Evolutionary conservation across 345 rosid genomes (phyloP).

Genomic region (Dipteronia sinensis): DNA sequence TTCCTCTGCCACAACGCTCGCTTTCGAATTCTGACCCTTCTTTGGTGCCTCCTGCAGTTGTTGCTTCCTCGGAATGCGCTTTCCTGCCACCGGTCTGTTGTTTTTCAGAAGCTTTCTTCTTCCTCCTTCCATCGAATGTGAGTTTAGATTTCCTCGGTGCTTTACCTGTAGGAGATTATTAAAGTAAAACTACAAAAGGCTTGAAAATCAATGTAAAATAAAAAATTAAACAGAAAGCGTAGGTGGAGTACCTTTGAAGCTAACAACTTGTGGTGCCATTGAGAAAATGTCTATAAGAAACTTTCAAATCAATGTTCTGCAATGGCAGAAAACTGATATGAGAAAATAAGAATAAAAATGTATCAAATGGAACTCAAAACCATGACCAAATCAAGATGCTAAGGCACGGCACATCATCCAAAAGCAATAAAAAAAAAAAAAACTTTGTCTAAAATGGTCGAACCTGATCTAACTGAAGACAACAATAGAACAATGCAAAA

Average conservation of each 20-base stretch:
- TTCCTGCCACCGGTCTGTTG: conserved; percentile 25
- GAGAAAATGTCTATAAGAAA: neutral
- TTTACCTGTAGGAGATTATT: conserved; percentile 19
- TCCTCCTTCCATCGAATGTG: conserved; percentile 34
- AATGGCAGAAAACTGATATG: neutral
- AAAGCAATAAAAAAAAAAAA: too few species aligned
- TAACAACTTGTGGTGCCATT: conserved; percentile 43
- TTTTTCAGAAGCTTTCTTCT: conserved; percentile 40
- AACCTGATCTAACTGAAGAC: too few species aligned
- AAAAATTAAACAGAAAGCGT: neutral
- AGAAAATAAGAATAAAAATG: neutral
- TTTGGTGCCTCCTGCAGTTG: too few species aligned
- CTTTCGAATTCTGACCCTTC: conserved; percentile 28
- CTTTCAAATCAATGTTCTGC: conserved; percentile 15
- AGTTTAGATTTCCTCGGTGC: conserved; percentile 36
- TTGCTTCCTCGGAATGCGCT: too few species aligned
- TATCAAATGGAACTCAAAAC: neutral
- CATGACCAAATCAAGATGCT: too few species aligned
- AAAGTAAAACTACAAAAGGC: neutral
- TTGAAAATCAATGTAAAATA: neutral
- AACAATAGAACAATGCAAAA: too few species aligned
- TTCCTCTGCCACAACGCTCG: conserved; percentile 36
- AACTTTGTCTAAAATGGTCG: too few species aligned
- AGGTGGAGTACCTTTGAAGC: conserved; percentile 29
- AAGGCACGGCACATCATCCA: too few species aligned